These are phyloP conservation scores for Jamesozyma spencerorum DNA, from an alignment of 805 yeast genomes.

Conservation along the genomic window DNA sequence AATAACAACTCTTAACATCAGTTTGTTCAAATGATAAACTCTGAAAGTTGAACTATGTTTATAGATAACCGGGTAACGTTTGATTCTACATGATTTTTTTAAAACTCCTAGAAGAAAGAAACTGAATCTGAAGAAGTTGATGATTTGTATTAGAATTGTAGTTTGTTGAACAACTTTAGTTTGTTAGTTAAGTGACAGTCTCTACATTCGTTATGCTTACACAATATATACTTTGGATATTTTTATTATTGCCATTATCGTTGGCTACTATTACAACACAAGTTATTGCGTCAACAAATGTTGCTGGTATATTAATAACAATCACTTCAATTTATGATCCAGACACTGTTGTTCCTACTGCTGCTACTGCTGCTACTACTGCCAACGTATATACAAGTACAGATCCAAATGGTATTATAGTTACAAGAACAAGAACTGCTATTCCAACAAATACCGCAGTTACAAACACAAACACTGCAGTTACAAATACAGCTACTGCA, in stretches of 20 bases:
- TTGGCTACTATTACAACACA: slow-evolving; percentile 17
- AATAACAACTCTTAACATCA: no score
- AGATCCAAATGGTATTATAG: slow-evolving; percentile 21
- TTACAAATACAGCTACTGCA: slow-evolving; percentile 19
- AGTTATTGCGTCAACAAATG: slow-evolving; percentile 24
- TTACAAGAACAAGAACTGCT: slow-evolving; percentile 18
- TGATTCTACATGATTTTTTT: no score
- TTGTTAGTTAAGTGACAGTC: no score
- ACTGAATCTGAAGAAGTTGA: no score
- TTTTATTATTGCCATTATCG: slow-evolving; percentile 9
- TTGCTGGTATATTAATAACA: slow-evolving; percentile 26
- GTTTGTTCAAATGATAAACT: no score
- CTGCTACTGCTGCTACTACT: slow-evolving; percentile 9
- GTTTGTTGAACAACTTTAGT: no score
- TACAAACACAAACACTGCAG: slow-evolving; percentile 15
- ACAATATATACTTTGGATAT: neutral
- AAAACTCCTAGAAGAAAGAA: no score
- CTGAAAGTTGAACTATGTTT: no score
- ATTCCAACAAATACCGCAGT: slow-evolving; percentile 10
- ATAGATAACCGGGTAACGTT: no score
- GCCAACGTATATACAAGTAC: slow-evolving; percentile 11
- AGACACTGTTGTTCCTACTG: slow-evolving; percentile 20
- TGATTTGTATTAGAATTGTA: no score
- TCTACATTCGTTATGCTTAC: no score
- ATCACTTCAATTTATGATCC: slow-evolving; percentile 22